Evolutionary conservation across 108 stramenopile species (phyloP), one percentile per base, ranked within the genome.

Genomic region (Skeletonema marinoi): DNA sequence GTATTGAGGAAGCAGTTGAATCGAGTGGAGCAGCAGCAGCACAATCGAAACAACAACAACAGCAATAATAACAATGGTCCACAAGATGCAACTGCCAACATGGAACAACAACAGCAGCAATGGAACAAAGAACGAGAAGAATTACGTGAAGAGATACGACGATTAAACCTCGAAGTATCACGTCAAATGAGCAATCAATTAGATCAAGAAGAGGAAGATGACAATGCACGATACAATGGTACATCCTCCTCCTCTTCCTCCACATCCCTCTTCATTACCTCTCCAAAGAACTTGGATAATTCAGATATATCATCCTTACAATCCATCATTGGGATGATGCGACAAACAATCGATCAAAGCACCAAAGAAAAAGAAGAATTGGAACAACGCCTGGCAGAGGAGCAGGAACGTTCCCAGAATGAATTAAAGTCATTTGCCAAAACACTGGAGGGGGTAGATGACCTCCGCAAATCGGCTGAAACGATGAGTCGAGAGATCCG

Each of bases 361-460:
- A 71, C 38, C 44, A 36, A 59, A 16, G 78, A 78, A 50, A 66
- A 71, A 61, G 78, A 78, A 33, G 8, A 56, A 6, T 63, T 78
- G 13, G 70, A 78, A 60, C 48, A 71, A 71, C 78, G 65, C 1
- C 29, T 78, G 16, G 11, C 36, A 29, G 78, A 78, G 38, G 78
- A 78, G 65, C 65, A 71, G 50, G 51, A 71, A 17, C 78, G 78
- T 19, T 66, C 70, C 0, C 78, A 78, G 36, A 48, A 39, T 42
- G 78, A 78, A 65, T 21, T 78, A 35, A 62, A 65, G n/a, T 39
- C 78, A 3, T 78, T 78, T 60, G 78, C 70, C 6, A 70, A 63
- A 71, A 78, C 78, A 16, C 44, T 78, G 16, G 70, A 78, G 58
- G 78, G 78, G 21, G 78, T 78, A 50, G 78, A 78, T 29, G 78